phyloP scores from a whole-genome alignment of 2,329 filamentous ascomycete species.

The Oidium heveae region DNA sequence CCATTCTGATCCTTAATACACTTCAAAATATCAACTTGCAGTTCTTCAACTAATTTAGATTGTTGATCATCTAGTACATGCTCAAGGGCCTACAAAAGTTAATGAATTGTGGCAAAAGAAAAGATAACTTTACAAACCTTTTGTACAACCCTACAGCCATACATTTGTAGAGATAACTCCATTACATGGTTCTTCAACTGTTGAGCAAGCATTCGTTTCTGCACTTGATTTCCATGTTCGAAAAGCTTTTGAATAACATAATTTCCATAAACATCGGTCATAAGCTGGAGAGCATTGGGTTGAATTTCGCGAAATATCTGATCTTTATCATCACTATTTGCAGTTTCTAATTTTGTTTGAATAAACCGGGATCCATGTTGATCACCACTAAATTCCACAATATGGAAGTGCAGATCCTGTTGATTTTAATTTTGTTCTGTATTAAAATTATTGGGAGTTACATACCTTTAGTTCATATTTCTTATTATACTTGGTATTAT shows the following conservation, averaged over 20 bases:
- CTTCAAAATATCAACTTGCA: conserved; percentile 48
- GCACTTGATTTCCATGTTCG: conserved; percentile 77
- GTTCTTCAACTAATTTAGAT: conserved; percentile 56
- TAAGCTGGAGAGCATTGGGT: conserved; percentile 61
- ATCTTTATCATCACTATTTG: conserved; percentile 90
- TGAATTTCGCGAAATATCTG: conserved; percentile 71
- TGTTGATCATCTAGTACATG: conserved; percentile 85
- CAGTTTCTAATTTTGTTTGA: conserved; percentile 71
- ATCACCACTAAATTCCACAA: conserved; percentile 88
- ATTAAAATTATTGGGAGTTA: not conserved
- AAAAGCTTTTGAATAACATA: conserved; percentile 98
- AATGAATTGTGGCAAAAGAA: conserved; percentile 1
- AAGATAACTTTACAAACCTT: conserved; percentile 30
- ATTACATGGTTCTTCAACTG: conserved; percentile 73
- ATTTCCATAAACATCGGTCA: conserved; percentile 94
- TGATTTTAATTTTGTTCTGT: not conserved
- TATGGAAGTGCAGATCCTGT: conserved; percentile 57
- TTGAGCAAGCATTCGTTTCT: conserved; percentile 67
- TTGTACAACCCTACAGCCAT: conserved; percentile 86
- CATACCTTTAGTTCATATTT: conserved; percentile 54
- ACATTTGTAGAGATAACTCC: conserved; percentile 63
- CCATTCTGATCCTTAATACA: conserved; percentile 75
- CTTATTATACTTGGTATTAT: conserved; percentile 42
- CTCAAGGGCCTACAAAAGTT: conserved; percentile 44
- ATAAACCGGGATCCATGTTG: conserved; percentile 92